Percentiles rank a stretch among this genome's conserved stretches.
Conservation (phyloP, 2,329 filamentous ascomycete species). For the Beauveria pseudobassiana region DNA sequence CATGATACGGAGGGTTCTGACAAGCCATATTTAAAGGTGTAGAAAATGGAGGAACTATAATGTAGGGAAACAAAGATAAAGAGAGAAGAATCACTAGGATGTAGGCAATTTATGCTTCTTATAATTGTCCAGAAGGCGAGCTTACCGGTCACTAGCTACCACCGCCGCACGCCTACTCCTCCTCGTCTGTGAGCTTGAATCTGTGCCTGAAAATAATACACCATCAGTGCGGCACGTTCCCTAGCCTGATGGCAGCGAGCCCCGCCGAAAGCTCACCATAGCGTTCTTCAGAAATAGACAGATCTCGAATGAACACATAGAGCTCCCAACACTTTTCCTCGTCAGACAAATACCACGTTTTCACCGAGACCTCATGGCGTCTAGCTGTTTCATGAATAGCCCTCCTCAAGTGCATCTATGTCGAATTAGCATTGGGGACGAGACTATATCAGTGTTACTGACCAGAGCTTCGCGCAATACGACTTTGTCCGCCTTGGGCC, state of each 20-base stretch:
- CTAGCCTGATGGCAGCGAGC: background rate
- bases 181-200: background rate
- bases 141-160: background rate
- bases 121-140: background rate
- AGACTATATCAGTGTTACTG: background rate
- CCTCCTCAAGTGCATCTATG: background rate
- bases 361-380: background rate
- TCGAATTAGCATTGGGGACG: background rate
- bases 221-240: background rate
- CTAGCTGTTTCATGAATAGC: background rate
- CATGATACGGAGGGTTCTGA: background rate
- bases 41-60: background rate
- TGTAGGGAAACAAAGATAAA: background rate
- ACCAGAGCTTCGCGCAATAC: background rate
- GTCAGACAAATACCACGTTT: background rate
- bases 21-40: background rate
- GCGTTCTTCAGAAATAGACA: background rate
- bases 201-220: background rate
- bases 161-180: background rate
- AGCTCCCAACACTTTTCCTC: background rate
- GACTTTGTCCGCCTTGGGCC: background rate
- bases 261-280: background rate
- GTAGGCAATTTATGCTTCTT: background rate
- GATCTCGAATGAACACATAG: background rate
- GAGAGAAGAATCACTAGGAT: background rate